Conservation (phyloP, 2,329 filamentous ascomycete genomes). For the Cadophora gregata region DNA sequence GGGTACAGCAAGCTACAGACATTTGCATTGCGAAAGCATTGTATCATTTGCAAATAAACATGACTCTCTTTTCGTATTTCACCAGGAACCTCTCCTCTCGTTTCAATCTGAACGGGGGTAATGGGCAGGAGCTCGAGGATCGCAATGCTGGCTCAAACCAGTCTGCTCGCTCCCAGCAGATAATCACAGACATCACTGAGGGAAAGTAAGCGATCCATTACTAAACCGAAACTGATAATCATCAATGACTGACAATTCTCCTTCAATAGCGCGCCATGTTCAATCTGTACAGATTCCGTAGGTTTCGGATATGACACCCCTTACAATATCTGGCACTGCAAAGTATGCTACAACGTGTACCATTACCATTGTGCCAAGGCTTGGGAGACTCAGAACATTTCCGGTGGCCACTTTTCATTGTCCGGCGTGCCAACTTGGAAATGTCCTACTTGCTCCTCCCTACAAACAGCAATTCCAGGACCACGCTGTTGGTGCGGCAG, state of each 20-base stretch:
- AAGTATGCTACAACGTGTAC: constrained; percentile 23
- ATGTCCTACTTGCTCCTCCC: constrained; percentile 24
- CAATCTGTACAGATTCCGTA: constrained; percentile 24
- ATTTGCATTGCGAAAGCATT: background rate
- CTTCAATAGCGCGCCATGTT: constrained; percentile 19
- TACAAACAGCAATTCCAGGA: background rate
- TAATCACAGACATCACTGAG: constrained; percentile 28
- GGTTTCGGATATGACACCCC: background rate
- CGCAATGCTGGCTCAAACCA: background rate
- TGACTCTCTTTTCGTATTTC: background rate
- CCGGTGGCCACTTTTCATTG: background rate
- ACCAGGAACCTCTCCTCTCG: background rate
- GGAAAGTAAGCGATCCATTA: constrained; percentile 21
- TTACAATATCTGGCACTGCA: constrained; percentile 31
- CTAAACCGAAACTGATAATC: background rate
- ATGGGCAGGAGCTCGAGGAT: background rate
- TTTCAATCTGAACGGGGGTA: background rate
- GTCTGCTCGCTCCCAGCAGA: constrained; percentile 1
- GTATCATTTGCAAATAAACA: background rate
- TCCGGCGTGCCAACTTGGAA: constrained; percentile 15
- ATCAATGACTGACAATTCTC: background rate
- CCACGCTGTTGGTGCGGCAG: constrained; percentile 25
- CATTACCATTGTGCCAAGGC: constrained; percentile 27
- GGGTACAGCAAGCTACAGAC: background rate
- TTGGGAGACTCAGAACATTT: background rate